Base-by-base conservation (phyloP, 106 monocot species). In the Amphibolis antarctica region DNA sequence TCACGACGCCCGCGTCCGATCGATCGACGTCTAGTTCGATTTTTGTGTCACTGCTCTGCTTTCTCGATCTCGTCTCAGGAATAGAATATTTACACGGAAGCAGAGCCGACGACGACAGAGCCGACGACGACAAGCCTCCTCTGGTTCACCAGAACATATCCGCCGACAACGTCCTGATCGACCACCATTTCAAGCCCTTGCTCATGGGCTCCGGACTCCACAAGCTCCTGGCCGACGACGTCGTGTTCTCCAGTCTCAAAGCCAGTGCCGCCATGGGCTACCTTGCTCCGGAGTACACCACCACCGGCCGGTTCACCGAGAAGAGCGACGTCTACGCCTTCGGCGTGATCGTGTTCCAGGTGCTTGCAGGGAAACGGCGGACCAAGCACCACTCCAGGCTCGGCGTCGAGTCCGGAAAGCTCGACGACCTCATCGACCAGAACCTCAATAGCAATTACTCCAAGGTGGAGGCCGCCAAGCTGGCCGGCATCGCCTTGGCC, bases 291-390 rank as follows among this genome's bases (percentile, higher is more conserved):
- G 72, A 73, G 56, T 73, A 73, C 48, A 65, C 72, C 46, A 90
- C 82, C 22, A 66, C 74, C 0, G 90, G 90, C 28, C 77, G 83
- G 17, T 80, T 90, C 76, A 80, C 77, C 0, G 82, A 80, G 58
- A 85, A 83, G 74, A 83, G 90, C 30, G 90, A 90, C 23, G 80
- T 90, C 1, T 90, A 80, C 44, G 77, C 90, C 9, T 90, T 90
- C 46, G 90, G 90, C 0, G 74, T 86, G 19, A 47, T 90, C 53
- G 14, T 90, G 0, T 54, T 85, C 55, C 90, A 90, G 53, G 61
- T 86, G 26, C 70, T 90, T 10, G 66, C 78, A 1, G 90, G 90
- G 10, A 90, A 74, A 53, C 65, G 69, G 13, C 67, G 48, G 10
- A 73, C 76, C 12, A 69, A 74, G n/a, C n/a, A n/a, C 6, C 80